Evolutionary conservation across 2,329 filamentous ascomycete genomes (phyloP), one percentile per base, ranked within the genome.

Genomic region (Alternaria burnsii): DNA sequence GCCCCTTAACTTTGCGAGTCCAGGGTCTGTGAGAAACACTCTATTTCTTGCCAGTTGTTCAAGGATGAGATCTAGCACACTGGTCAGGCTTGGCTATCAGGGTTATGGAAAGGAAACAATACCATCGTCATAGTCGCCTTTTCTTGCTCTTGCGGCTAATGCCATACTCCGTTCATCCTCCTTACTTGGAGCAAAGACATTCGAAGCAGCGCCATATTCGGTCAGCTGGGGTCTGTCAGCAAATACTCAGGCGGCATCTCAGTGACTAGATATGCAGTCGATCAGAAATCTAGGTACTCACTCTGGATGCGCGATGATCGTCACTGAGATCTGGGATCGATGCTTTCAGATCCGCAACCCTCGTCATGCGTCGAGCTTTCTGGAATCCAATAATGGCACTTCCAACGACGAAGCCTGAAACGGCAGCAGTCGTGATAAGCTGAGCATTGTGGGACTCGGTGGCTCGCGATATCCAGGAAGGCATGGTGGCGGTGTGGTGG

Each of bases 31-130:
- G 11, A 99, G 87, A 75, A 99, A 99, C 30, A 95, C 93, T 55
- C 92, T 88, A 77, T 97, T 98, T 51, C 95, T 89, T 2, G 94
- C 94, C 12, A 99, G 86, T 78, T 99, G 95, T 81, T 99, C 95
- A 47, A 97, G 86, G 58, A 98, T 94, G 43, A 99, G 86, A 71
- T 95, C 94, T 88, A 65, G n/a, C 4, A 22, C 11, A 24, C 16
- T 34, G 24, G 46, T 60, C 34, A 62, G 62, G 36, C 12, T 43
- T 56, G 41, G 52, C 20, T 30, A 18, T 28, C 20, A 20, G 12
- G n/a, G 30, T 56, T 24, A 14, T 28, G 24, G 18, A 9, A 18
- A 32, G 20, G 43, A 59, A 46, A 18, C 55, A 51, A n/a, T 62
- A 86, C 85, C 85, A 67, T 89, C 86, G 75, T 89, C 87, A 63